A percentile compares a stretch with the other conserved stretches of the same genome.
Conservation (phyloP, 1,284 basidiomycete genomes). For the Rhizoctonia solani region DNA sequence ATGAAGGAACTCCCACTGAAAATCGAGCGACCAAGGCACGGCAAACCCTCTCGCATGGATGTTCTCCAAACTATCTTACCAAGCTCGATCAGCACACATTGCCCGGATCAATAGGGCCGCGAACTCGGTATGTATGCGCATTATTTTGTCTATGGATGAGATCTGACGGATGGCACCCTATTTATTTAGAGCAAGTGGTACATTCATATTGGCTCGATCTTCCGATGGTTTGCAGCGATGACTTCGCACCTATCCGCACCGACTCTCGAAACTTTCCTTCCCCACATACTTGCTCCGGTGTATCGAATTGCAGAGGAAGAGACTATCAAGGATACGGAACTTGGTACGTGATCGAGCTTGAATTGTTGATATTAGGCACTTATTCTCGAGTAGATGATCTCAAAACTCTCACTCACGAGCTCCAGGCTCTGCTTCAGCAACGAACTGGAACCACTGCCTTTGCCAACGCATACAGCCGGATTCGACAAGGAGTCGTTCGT, state of each 20-base stretch:
- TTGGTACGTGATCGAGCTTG: slow-evolving; percentile 60
- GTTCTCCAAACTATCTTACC: slow-evolving; percentile 91
- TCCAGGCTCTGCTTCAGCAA: slow-evolving; percentile 84
- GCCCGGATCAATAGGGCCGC: slow-evolving; percentile 59
- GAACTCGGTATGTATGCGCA: slow-evolving; percentile 51
- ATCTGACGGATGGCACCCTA: slow-evolving; percentile 16
- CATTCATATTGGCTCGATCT: slow-evolving; percentile 74
- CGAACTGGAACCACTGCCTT: slow-evolving; percentile 87
- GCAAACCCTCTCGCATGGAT: slow-evolving; percentile 83
- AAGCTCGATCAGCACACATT: slow-evolving; percentile 75
- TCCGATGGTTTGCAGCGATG: slow-evolving; percentile 97
- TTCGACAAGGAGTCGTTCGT: slow-evolving; percentile 71
- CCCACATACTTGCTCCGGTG: slow-evolving; percentile 84
- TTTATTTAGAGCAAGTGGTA: slow-evolving; percentile 65
- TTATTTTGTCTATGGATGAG: slow-evolving; percentile 4
- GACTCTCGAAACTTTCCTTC: slow-evolving; percentile 68
- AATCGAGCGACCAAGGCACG: slow-evolving; percentile 42
- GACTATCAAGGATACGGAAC: slow-evolving; percentile 71
- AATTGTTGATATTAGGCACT: neutral
- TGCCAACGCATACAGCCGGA: slow-evolving; percentile 74
- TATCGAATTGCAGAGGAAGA: slow-evolving; percentile 89
- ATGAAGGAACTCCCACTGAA: slow-evolving; percentile 41
- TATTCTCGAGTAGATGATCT: slow-evolving; percentile 66
- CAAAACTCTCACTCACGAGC: slow-evolving; percentile 78
- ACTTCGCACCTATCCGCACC: slow-evolving; percentile 65